Percentiles rank a stretch among this genome's conserved stretches.
These are phyloP conservation scores for Themeda triandra DNA, from an alignment of 176 grass and related monocot genomes.

Conservation along the genomic window DNA sequence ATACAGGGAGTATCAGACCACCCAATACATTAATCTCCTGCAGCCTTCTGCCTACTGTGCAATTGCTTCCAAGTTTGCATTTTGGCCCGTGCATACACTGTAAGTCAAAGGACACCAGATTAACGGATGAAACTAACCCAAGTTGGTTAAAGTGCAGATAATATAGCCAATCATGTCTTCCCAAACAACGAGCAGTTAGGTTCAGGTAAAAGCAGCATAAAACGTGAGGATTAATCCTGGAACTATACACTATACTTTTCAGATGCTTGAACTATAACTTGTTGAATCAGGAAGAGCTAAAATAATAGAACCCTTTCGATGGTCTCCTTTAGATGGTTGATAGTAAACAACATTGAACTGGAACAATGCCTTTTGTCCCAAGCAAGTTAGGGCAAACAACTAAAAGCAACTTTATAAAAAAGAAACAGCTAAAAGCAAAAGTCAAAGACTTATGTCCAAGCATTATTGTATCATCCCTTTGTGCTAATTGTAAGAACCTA, in stretches of 20 bases:
- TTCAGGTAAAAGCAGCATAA: neutral
- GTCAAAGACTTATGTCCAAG: neutral
- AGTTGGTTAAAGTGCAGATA: slow-evolving; percentile 17
- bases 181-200: neutral
- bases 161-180: neutral
- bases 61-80: slow-evolving; percentile 84
- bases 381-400: neutral
- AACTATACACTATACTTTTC: neutral
- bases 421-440: neutral
- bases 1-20: slow-evolving; percentile 90
- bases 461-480: slow-evolving; percentile 1
- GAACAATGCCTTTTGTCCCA: neutral
- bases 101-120: slow-evolving; percentile 24
- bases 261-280: neutral
- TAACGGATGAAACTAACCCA: neutral
- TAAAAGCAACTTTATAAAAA: neutral
- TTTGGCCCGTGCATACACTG: slow-evolving; percentile 97
- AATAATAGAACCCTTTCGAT: neutral
- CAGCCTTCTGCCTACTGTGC: slow-evolving; percentile 86
- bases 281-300: neutral
- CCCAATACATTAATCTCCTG: slow-evolving; percentile 91
- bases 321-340: neutral
- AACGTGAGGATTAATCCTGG: neutral
- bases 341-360: neutral
- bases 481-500: neutral